Evolutionary conservation across 352 stramenopile species (phyloP), one percentile per base, ranked within the genome.

Genomic region (Plasmopara muralis): DNA sequence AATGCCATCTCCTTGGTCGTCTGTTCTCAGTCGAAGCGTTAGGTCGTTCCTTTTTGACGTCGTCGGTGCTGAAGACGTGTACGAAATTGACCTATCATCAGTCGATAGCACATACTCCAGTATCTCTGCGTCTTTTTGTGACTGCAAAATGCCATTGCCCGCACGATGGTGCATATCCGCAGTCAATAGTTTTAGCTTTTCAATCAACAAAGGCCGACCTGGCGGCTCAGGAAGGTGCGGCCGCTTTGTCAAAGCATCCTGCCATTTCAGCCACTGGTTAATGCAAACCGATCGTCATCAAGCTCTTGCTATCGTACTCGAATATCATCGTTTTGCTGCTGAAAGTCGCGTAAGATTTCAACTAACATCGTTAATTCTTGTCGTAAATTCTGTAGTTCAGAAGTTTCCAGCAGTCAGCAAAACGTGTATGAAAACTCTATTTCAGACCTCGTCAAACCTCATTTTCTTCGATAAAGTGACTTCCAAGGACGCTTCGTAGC

Each of bases 331-430:
- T 84, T 92, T 50, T 87, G 73, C 44, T 85, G 75, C 56, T 92
- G 81, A 18, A 85, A 92, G 51, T 92, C 81, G 10, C 71, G 64
- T 28, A 92, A 53, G 42, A 92, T 89, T 52, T 92, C 76, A 6
- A 78, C 77, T 9, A 92, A 60, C 34, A 77, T 68, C 1, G 53
- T 43, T 13, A 92, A 60, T 44, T 92, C 81, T 29, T 72, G 60
- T 15, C 66, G 60, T 15, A 92, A 54, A 44, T 84, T 69, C 69
- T 85, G 41, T 8, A 53, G 1, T 25, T 12, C 6, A 12, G 4
- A 8, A 35, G 31, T 2, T 35, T 35, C 10, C 31, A 35, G 6
- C 31, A 35, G 7, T 35, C 31, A 35, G 10, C 10, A 12, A 25
- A 35, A 35, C 31, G 10, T 35, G 10, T 35, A 35, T 35, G 6